Evolutionary conservation across 192 early-diverging fungal genomes (phyloP).

Genomic region (Pecoramyces ruminantium): DNA sequence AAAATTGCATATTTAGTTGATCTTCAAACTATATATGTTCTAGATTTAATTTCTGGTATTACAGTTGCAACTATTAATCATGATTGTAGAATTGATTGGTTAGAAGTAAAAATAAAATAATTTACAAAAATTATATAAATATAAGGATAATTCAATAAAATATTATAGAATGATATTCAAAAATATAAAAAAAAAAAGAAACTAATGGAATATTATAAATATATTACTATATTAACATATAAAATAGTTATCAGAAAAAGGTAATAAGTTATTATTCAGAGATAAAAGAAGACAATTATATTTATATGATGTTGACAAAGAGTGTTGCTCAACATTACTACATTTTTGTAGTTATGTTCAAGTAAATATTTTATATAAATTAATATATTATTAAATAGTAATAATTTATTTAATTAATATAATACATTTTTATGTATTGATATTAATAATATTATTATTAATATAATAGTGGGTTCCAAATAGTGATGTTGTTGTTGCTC

Average conservation of each 20-base stretch:
- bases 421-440: too few species aligned
- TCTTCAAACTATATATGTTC: slow-evolving; percentile 35
- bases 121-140: not conserved
- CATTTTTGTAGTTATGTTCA: slow-evolving; percentile 45
- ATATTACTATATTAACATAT: too few species aligned
- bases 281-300: slow-evolving; percentile 40
- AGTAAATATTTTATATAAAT: slow-evolving; percentile 6
- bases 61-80: slow-evolving; percentile 27
- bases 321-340: slow-evolving; percentile 27
- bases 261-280: slow-evolving; percentile 38
- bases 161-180: too few species aligned
- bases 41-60: slow-evolving; percentile 24
- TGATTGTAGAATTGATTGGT: slow-evolving; percentile 40
- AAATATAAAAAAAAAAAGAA: too few species aligned
- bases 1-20: slow-evolving; percentile 41
- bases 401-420: too few species aligned
- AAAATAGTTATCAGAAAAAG: slow-evolving; percentile 45
- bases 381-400: too few species aligned
- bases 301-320: slow-evolving; percentile 27
- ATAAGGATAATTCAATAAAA: too few species aligned
- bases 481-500: slow-evolving; percentile 44
- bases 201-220: too few species aligned
- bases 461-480: slow-evolving; percentile 38
- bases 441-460: not conserved
- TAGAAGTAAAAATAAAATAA: slow-evolving; percentile 18